Evolutionary conservation across 768 basidiomycete species (phyloP), one percentile per base, ranked within the genome.

Genomic region (Mycena haematopus): DNA sequence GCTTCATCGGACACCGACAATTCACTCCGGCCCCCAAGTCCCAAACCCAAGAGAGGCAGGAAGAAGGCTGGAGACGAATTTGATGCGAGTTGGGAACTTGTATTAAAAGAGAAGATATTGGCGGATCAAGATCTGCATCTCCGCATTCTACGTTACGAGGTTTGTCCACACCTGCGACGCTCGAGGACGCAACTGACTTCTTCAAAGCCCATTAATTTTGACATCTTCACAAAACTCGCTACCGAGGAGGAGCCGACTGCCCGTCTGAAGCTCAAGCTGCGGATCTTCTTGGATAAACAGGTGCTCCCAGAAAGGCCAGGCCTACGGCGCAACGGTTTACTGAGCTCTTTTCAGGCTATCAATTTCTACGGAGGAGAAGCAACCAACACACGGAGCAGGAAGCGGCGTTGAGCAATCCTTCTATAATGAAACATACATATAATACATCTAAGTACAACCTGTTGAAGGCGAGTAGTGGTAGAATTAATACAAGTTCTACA

Each of bases 91-190:
- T 82, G 86, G 79, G 75, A 83, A 65, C 52, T 68, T 14, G 69
- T 69, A 53, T 71, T 88, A 65, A 80, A 71, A 69, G 71, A 71
- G 1, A 73, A 73, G 45, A 83, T 89, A 56, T 55, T 79, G 3
- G 65, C 73, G 52, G 79, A 90, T 72, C 71, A 69, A 14, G 74
- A 74, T 49, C 75, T 91, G 7, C 75, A 89, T 69, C 70, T 79
- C 36, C 82, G 84, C 40, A 80, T 91, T 62, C 71, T 91, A 65
- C 85, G 88, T 27, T 89, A 86, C 69, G 88, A 91, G 79, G 88
- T 87, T 62, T 25, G 80, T 67, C 22, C 19, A 52, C 33, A 38
- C 21, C 21, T 10, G 33, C 24, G 17, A 29, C 31, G 21, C 25
- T 22, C 36, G 13, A 7, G 3, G 6, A 15, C 27, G 29, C 17